Percentiles rank a stretch among this genome's conserved stretches.
These are phyloP conservation scores for Phtheirospermum japonicum DNA, from an alignment of 257 asterid genomes.

Conservation along the genomic window DNA sequence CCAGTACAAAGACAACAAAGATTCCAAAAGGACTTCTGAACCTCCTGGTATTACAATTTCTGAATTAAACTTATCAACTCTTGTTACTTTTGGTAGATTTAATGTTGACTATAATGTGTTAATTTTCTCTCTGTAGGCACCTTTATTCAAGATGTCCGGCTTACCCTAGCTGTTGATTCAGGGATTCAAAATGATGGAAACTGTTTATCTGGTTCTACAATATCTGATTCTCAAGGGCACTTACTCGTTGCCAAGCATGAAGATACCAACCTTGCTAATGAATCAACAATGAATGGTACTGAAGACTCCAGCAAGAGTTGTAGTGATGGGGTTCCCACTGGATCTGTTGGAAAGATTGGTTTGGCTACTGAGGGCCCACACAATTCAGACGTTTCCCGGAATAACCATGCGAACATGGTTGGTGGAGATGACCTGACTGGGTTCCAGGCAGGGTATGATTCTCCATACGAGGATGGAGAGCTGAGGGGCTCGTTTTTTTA, in stretches of 20 bases:
- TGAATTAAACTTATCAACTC: not conserved
- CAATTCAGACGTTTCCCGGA: constrained; percentile 42
- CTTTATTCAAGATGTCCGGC: constrained; percentile 30
- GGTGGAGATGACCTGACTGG: constrained; percentile 33
- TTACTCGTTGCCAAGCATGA: constrained; percentile 27
- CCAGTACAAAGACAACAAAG: constrained; percentile 21
- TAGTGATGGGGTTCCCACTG: constrained; percentile 34
- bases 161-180: constrained; percentile 28
- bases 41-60: constrained; percentile 36
- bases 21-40: constrained; percentile 30
- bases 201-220: constrained; percentile 28
- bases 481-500: constrained; percentile 57
- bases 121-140: constrained; percentile 37
- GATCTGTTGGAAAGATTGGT: constrained; percentile 33
- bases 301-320: constrained; percentile 40
- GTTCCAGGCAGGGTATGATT: constrained; percentile 60
- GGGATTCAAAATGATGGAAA: constrained; percentile 30
- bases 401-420: constrained; percentile 28
- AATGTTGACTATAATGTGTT: constrained; percentile 23
- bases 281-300: constrained; percentile 16
- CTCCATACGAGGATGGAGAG: constrained; percentile 94
- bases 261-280: constrained; percentile 21
- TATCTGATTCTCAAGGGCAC: constrained; percentile 23
- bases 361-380: constrained; percentile 32
- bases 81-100: constrained; percentile 22